These are phyloP conservation scores for Trichoderma aggressivum DNA, from an alignment of 2,329 filamentous ascomycete species.

Conservation along the genomic window DNA sequence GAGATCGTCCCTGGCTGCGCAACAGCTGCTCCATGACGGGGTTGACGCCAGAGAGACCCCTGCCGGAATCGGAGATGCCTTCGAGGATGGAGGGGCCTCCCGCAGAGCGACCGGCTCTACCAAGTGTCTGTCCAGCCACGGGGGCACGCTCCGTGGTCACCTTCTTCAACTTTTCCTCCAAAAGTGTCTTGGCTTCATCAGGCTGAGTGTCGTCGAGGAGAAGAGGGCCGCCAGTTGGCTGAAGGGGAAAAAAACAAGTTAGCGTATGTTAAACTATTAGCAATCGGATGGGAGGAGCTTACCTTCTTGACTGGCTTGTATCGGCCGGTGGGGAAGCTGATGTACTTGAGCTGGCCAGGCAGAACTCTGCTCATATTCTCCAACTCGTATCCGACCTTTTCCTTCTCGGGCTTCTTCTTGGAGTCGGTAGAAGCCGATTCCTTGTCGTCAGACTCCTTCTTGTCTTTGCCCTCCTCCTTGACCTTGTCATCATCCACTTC, in stretches of 20 bases:
- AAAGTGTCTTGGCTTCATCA: conserved; percentile 70
- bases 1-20: conserved; percentile 36
- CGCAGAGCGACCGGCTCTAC: conserved; percentile 30
- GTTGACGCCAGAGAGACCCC: conserved; percentile 32
- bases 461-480: conserved; percentile 48
- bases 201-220: conserved; percentile 84
- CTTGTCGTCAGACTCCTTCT: conserved; percentile 62
- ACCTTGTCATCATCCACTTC: conserved; percentile 69
- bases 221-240: conserved; percentile 92
- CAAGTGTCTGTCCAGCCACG: conserved; percentile 43
- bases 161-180: conserved; percentile 94
- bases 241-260: conserved; percentile 21
- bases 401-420: conserved; percentile 92
- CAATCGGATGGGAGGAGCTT: conserved; percentile 30
- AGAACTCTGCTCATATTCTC: conserved; percentile 97
- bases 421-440: conserved; percentile 53
- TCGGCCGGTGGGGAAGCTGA: conserved; percentile 84
- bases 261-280: conserved; percentile 20
- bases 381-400: conserved; percentile 94
- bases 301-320: conserved; percentile 92
- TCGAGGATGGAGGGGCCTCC: conserved; percentile 37
- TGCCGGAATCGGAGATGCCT: conserved; percentile 31
- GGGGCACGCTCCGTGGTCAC: conserved; percentile 60
- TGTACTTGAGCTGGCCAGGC: conserved; percentile 88
- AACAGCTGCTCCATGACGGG: conserved; percentile 43